Conservation (phyloP, 1,139 yeast genomes). For the Ashbya aceris region DNA sequence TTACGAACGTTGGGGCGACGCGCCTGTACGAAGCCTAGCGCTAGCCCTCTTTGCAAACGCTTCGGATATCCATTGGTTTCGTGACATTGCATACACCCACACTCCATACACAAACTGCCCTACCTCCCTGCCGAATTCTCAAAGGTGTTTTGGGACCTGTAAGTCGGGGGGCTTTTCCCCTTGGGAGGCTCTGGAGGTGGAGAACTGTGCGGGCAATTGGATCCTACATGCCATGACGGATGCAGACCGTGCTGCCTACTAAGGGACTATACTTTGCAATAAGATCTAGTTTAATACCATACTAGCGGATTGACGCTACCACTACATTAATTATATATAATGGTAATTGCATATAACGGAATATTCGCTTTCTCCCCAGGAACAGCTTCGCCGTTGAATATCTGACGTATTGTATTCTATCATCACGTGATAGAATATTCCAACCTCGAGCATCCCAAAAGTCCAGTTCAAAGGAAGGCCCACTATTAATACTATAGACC, state of each 20-base stretch:
- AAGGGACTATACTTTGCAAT: not conserved
- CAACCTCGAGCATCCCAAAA: too few species aligned
- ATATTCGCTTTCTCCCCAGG: too few species aligned
- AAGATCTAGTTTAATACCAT: too few species aligned
- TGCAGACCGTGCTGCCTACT: conserved; percentile 13
- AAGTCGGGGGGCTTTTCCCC: conserved; percentile 39
- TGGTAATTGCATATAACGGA: too few species aligned
- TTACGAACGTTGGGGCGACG: conserved; percentile 92
- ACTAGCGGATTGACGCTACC: too few species aligned
- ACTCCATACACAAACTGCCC: conserved; percentile 74
- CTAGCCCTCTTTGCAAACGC: conserved; percentile 61
- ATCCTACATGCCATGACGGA: conserved; percentile 48
- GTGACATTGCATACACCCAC: conserved; percentile 85
- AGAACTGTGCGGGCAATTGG: conserved; percentile 73
- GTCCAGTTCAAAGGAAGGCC: too few species aligned
- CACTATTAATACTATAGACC: too few species aligned
- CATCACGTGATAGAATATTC: too few species aligned
- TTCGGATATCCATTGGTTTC: conserved; percentile 70
- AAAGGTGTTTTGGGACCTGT: conserved; percentile 35
- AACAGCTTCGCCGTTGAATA: too few species aligned
- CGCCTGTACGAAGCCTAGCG: conserved; percentile 83
- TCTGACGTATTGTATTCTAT: too few species aligned
- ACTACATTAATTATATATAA: too few species aligned
- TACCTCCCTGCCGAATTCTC: conserved; percentile 19
- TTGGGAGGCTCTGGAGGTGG: conserved; percentile 41